Percentiles rank a stretch among this genome's conserved stretches.
These are phyloP conservation scores for Carex myosuroides DNA, from an alignment of 176 grass and related monocot genomes.

Conservation along the genomic window DNA sequence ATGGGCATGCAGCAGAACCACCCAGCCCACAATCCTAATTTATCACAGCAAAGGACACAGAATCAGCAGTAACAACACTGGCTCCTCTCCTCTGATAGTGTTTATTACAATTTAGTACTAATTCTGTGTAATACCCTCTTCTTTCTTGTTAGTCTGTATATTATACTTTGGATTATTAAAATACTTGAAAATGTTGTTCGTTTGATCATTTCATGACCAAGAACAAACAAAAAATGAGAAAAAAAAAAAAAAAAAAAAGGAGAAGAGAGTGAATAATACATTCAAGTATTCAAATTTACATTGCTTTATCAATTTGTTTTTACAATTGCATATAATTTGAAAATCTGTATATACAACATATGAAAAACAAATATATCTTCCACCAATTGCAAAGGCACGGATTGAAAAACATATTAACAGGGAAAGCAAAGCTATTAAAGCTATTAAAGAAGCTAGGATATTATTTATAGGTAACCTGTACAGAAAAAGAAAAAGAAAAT, in stretches of 20 bases:
- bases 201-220: too few species aligned
- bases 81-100: background rate
- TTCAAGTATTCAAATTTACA: background rate
- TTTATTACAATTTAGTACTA: too few species aligned
- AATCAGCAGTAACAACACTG: constrained; percentile 59
- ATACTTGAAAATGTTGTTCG: too few species aligned
- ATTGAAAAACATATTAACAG: too few species aligned
- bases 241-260: too few species aligned
- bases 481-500: background rate
- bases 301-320: background rate
- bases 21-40: constrained; percentile 65
- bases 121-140: too few species aligned
- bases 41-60: constrained; percentile 74
- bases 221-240: too few species aligned
- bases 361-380: background rate
- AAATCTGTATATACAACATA: background rate
- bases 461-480: background rate
- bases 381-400: background rate
- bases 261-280: too few species aligned
- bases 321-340: too few species aligned
- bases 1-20: constrained; percentile 47
- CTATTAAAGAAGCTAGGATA: too few species aligned
- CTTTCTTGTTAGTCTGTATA: too few species aligned
- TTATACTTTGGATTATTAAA: too few species aligned
- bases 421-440: background rate